These are phyloP conservation scores for Aspergillus sp. DNA, from an alignment of 2,329 filamentous ascomycete genomes.

Conservation along the genomic window DNA sequence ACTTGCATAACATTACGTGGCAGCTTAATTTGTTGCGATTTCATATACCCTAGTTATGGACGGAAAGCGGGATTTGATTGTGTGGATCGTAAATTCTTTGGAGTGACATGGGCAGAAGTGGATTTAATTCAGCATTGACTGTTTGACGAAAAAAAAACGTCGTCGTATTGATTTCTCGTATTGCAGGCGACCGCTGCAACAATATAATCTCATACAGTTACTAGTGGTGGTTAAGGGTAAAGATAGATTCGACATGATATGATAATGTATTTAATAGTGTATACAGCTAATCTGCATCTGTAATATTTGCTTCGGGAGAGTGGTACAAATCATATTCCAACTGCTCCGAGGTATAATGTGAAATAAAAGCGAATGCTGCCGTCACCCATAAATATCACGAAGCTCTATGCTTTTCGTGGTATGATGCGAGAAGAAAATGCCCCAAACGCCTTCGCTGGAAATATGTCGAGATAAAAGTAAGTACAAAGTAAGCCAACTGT, in stretches of 20 bases:
- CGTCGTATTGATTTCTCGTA: not conserved
- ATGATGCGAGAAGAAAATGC: not conserved
- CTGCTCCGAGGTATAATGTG: not conserved
- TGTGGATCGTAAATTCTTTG: not conserved
- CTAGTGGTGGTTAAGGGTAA: not conserved
- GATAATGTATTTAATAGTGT: not conserved
- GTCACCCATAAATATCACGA: not conserved
- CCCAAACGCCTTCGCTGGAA: conserved; percentile 19
- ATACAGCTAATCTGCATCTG: not conserved
- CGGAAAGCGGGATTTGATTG: not conserved
- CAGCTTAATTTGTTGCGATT: not conserved
- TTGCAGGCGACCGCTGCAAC: not conserved
- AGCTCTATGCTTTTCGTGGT: not conserved
- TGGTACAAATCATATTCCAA: not conserved
- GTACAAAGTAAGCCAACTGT: conserved; percentile 6
- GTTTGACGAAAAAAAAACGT: not conserved
- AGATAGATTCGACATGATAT: not conserved
- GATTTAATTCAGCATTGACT: not conserved
- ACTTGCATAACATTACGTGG: not conserved
- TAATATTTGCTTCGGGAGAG: not conserved
- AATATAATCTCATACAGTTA: not conserved
- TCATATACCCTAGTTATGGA: not conserved
- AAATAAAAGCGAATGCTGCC: conserved; percentile 5
- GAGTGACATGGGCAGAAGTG: not conserved
- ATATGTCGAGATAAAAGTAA: conserved; percentile 1